Evolutionary conservation across 1,284 basidiomycete species (phyloP), one percentile per base, ranked within the genome.

Genomic region (Trametes pubescens): DNA sequence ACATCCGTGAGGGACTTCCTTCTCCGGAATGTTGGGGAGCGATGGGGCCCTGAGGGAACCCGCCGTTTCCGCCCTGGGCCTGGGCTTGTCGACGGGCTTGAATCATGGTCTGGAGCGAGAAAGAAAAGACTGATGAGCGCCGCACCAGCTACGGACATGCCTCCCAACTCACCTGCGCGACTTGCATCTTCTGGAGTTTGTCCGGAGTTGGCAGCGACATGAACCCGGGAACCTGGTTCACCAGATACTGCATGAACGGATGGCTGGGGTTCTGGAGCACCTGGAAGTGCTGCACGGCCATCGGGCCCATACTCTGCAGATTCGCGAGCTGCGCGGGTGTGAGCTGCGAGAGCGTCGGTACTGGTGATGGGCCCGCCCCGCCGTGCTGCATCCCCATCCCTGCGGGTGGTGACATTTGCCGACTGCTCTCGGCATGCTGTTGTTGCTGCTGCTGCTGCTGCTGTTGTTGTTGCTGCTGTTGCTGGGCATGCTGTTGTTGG

Each of bases 141-240:
- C 44, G 22, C 11, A n/a, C n/a, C 44, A 38, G 35, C 37, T 35
- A 43, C 38, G 24, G 6, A 37, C 29, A 4, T 10, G 13, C 1
- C 18, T 8, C 14, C 35, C 35, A 7, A 76, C 79, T 59, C 68
- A 89, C 87, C 78, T 86, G 85, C 24, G 85, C 73, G 62, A 76
- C 67, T 48, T 84, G 75, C 76, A 91, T 79, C 70, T 80, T 84
- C 71, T 87, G 85, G 65, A 91, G 70, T 75, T 91, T 89, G 67
- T 82, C 77, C 62, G 77, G 81, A 6, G 82, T 49, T 10, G 87
- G 81, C 62, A 90, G 70, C 24, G 73, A 71, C 67, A 78, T 76
- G 69, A 92, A 91, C 9, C 80, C 80, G 18, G 87, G 89, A 4
- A 87, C 72, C 37, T 77, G 77, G 54, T 81, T 76, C 5, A 77